A percentile compares a stretch with the other conserved stretches of the same genome.
Conservation (phyloP, 1,284 basidiomycete genomes). For the Ceraceosorus bombacis region DNA sequence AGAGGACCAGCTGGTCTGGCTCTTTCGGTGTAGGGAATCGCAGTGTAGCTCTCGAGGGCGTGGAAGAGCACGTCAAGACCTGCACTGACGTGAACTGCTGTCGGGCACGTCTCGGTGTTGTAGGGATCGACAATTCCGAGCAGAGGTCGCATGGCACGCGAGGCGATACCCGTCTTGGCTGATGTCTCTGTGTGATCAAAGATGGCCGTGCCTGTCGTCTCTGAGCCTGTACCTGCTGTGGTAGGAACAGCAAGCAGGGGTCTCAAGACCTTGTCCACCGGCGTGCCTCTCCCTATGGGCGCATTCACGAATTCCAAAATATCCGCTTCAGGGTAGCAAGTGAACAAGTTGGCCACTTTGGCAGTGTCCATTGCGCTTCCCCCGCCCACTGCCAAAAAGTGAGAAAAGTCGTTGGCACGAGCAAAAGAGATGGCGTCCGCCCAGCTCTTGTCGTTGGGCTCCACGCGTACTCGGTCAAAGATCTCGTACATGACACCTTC, state of each 20-base stretch:
- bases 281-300: conserved; percentile 82
- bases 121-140: conserved; percentile 78
- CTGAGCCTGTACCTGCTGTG: conserved; percentile 76
- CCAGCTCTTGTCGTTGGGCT: conserved; percentile 76
- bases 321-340: conserved; percentile 73
- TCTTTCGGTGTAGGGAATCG: conserved; percentile 65
- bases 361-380: conserved; percentile 94
- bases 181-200: conserved; percentile 64
- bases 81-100: conserved; percentile 75
- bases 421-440: conserved; percentile 81
- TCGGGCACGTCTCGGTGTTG: conserved; percentile 67
- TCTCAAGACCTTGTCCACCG: conserved; percentile 66
- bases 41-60: conserved; percentile 60
- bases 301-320: conserved; percentile 90
- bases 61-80: conserved; percentile 89
- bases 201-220: conserved; percentile 96
- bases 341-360: conserved; percentile 77
- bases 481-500: conserved; percentile 70
- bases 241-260: conserved; percentile 91
- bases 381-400: conserved; percentile 66
- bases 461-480: conserved; percentile 74
- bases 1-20: conserved; percentile 80
- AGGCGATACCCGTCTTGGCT: conserved; percentile 95
- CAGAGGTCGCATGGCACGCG: conserved; percentile 77
- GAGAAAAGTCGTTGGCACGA: conserved; percentile 74